Percentiles rank a stretch among this genome's conserved stretches.
phyloP scores from a whole-genome alignment of 495 filamentous ascomycete genomes.

The Penicillium longicatenatum region DNA sequence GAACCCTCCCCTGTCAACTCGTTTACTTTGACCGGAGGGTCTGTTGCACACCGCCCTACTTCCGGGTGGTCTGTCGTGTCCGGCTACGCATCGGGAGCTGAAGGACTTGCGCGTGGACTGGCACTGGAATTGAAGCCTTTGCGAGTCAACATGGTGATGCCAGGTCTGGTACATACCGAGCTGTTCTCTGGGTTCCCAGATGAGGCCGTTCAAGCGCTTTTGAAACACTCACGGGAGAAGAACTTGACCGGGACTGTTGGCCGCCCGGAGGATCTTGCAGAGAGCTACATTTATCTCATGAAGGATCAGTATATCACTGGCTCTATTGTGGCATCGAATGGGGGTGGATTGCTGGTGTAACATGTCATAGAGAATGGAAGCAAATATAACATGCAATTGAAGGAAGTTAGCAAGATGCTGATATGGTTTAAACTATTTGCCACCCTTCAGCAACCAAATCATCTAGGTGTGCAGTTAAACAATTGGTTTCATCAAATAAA shows the following conservation, averaged over 20 bases:
- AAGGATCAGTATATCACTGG: slow-evolving; percentile 58
- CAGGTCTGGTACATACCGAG: slow-evolving; percentile 58
- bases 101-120: slow-evolving; percentile 49
- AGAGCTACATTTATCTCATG: slow-evolving; percentile 68
- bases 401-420: neutral
- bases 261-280: slow-evolving; percentile 58
- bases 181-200: slow-evolving; percentile 31
- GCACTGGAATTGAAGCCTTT: slow-evolving; percentile 62
- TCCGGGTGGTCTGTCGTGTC: slow-evolving; percentile 51
- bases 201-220: slow-evolving; percentile 9
- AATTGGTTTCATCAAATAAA: slow-evolving; percentile 29
- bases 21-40: slow-evolving; percentile 56
- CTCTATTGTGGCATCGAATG: too few species aligned
- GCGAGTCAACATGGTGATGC: slow-evolving; percentile 60
- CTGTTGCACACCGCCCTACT: slow-evolving; percentile 46
- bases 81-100: slow-evolving; percentile 45
- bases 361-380: neutral
- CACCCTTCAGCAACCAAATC: slow-evolving; percentile 33
- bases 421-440: slow-evolving; percentile 13
- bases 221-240: slow-evolving; percentile 15
- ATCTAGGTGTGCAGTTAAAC: slow-evolving; percentile 24
- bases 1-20: slow-evolving; percentile 33
- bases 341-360: neutral
- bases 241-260: slow-evolving; percentile 49
- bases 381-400: neutral